Evolutionary conservation across 495 filamentous ascomycete genomes (phyloP).

Genomic region (Neurospora sp.): DNA sequence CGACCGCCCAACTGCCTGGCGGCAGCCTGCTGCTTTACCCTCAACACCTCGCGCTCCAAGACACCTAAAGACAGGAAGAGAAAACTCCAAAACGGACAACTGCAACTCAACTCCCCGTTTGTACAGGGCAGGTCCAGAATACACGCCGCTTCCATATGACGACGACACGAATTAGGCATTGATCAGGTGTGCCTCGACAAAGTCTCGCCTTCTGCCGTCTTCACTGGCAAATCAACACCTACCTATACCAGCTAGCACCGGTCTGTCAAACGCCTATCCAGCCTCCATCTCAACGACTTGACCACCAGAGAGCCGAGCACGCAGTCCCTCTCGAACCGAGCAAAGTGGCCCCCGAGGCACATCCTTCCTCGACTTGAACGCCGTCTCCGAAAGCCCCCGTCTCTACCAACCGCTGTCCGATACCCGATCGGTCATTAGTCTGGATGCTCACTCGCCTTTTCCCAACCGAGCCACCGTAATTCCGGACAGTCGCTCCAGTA

Average conservation of each 20-base stretch:
- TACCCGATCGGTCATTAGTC: background rate
- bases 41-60: background rate
- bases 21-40: background rate
- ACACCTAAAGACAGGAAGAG: background rate
- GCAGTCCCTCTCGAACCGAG: background rate
- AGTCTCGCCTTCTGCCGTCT: background rate
- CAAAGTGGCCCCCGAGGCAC: background rate
- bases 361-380: background rate
- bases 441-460: background rate
- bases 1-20: background rate
- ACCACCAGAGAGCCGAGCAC: background rate
- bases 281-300: background rate
- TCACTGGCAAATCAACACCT: background rate
- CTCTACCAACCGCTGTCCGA: background rate
- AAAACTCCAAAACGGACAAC: background rate
- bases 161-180: background rate
- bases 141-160: background rate
- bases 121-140: background rate
- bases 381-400: background rate
- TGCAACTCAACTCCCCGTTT: background rate
- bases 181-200: background rate
- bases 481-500: background rate
- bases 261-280: background rate
- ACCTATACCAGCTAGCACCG: background rate
- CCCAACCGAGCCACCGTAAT: background rate